phyloP scores from a whole-genome alignment of 2,329 filamentous ascomycete species.

The Scopulariopsis brevicaulis region DNA sequence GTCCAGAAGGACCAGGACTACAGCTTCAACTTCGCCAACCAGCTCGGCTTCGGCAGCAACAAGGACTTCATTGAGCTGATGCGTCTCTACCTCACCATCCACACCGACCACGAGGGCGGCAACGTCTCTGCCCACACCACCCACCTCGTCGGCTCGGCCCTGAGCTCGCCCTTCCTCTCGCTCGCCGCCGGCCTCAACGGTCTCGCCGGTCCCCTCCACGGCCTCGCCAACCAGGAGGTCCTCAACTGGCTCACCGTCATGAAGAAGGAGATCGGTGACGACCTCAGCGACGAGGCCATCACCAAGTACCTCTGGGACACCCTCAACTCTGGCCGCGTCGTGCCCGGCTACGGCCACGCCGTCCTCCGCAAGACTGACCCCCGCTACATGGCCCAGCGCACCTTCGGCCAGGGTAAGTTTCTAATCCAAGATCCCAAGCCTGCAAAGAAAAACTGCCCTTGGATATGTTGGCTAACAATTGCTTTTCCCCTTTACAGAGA shows the following conservation, averaged over 20 bases:
- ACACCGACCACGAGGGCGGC: slow-evolving; percentile 99
- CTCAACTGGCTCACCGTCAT: slow-evolving; percentile 99
- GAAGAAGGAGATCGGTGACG: slow-evolving; percentile 89
- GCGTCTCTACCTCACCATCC: slow-evolving; percentile 98
- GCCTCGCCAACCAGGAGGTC: slow-evolving; percentile 98
- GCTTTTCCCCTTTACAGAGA: slow-evolving; percentile 30
- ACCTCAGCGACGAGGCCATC: slow-evolving; percentile 92
- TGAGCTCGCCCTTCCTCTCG: slow-evolving; percentile 96
- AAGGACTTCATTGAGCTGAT: slow-evolving; percentile 95
- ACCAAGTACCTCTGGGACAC: slow-evolving; percentile 98
- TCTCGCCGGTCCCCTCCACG: slow-evolving; percentile 95
- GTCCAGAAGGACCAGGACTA: slow-evolving; percentile 99
- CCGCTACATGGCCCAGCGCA: slow-evolving; percentile 95
- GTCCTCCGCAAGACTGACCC: slow-evolving; percentile 99
- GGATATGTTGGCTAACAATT: neutral
- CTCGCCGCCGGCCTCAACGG: slow-evolving; percentile 94
- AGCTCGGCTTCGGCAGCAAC: slow-evolving; percentile 94
- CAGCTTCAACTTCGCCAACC: slow-evolving; percentile 98
- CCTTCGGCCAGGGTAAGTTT: slow-evolving; percentile 62
- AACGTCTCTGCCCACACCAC: slow-evolving; percentile 98
- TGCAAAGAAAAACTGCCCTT: too few species aligned
- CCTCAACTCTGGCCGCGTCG: slow-evolving; percentile 88
- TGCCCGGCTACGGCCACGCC: slow-evolving; percentile 96
- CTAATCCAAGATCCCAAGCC: too few species aligned
- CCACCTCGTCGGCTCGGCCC: slow-evolving; percentile 90